Evolutionary conservation across 345 rosid species (phyloP).

Genomic region (Aethionema arabicum): DNA sequence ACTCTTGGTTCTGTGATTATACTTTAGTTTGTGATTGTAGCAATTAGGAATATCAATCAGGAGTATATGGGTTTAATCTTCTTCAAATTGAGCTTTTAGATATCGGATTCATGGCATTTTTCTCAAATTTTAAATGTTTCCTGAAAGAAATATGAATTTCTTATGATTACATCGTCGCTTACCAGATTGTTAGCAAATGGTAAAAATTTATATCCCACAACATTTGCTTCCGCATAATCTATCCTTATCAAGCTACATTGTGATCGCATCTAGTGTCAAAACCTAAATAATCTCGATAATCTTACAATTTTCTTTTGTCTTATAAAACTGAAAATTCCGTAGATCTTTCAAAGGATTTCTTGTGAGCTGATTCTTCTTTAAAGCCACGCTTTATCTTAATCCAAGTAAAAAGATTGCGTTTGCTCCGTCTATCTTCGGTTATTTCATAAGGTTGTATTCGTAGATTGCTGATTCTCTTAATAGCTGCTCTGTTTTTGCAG

Average conservation of each 20-base stretch:
- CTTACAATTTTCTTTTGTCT: too few species aligned
- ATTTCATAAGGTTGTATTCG: not conserved
- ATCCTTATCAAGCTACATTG: too few species aligned
- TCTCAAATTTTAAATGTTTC: not conserved
- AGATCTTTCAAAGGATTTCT: too few species aligned
- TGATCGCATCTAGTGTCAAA: not conserved
- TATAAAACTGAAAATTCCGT: too few species aligned
- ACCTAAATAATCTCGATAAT: not conserved
- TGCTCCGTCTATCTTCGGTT: too few species aligned
- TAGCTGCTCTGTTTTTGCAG: slow-evolving; percentile 15
- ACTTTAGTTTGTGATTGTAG: not conserved
- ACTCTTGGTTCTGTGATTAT: not conserved
- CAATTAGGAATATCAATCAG: not conserved
- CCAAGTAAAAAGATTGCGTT: not conserved
- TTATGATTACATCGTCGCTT: too few species aligned
- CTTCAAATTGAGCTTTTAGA: not conserved
- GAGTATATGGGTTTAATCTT: not conserved
- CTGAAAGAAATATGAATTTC: not conserved
- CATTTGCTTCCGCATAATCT: too few species aligned
- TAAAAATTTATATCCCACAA: too few species aligned
- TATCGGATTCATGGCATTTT: not conserved
- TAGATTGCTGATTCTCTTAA: slow-evolving; percentile 4
- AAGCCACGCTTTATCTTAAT: not conserved
- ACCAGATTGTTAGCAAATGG: too few species aligned
- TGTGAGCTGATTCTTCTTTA: not conserved